These are phyloP conservation scores for Sesbania bispinosa DNA, from an alignment of 306 rosid species.

Conservation along the genomic window DNA sequence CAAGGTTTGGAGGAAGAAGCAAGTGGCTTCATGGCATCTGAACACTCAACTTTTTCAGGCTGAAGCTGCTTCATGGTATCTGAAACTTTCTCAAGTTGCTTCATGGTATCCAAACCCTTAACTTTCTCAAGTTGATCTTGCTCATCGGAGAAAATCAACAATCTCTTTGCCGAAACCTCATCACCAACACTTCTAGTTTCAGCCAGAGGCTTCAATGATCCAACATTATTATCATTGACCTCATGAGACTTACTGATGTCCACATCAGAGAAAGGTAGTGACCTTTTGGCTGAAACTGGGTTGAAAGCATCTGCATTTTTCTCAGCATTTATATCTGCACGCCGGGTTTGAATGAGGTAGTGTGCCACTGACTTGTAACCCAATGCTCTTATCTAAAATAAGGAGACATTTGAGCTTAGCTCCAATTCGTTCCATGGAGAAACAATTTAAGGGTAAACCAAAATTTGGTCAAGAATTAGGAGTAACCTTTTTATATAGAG, in stretches of 20 bases:
- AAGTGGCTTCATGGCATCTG: constrained; percentile 14
- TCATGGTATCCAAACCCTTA: background rate
- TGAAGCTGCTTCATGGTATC: constrained; percentile 1
- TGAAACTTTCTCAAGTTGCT: constrained; percentile 16
- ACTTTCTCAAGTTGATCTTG: constrained; percentile 24
- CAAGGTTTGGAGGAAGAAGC: constrained; percentile 29
- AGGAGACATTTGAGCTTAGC: constrained; percentile 28
- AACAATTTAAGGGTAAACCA: constrained; percentile 3
- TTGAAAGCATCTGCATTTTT: constrained; percentile 36
- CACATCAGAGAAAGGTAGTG: constrained; percentile 46
- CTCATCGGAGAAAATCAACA: constrained; percentile 39
- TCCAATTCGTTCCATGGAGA: background rate
- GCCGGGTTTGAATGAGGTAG: constrained; percentile 78
- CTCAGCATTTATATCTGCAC: constrained; percentile 35
- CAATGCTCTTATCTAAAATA: constrained; percentile 51
- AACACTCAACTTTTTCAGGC: constrained; percentile 6
- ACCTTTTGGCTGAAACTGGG: constrained; percentile 59
- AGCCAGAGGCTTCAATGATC: constrained; percentile 13
- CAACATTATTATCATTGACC: constrained; percentile 27
- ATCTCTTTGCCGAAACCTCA: constrained; percentile 48
- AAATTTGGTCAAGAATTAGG: constrained; percentile 13
- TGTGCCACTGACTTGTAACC: constrained; percentile 96
- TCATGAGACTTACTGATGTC: constrained; percentile 26
- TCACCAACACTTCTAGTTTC: constrained; percentile 35
- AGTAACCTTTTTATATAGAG: constrained; percentile 73